A percentile compares a stretch with the other conserved stretches of the same genome.
Evolutionary conservation across 2,329 filamentous ascomycete species (phyloP).

Genomic region (Aspergillus sp.): DNA sequence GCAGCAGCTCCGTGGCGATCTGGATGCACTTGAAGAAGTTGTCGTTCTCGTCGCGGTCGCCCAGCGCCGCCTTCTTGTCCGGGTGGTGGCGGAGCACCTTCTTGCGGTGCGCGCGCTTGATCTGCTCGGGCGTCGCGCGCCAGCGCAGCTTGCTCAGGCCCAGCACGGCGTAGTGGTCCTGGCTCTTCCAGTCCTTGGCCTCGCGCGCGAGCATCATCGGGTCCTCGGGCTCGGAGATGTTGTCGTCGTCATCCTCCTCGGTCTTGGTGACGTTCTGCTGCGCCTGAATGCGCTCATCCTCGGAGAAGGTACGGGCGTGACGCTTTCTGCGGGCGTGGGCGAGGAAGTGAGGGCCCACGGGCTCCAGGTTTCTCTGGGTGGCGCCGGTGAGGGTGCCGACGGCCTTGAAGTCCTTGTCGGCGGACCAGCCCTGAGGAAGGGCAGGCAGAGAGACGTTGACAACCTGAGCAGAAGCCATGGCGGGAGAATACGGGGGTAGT

Average conservation of each 20-base stretch:
- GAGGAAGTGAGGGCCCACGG: constrained; percentile 95
- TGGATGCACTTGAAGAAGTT: constrained; percentile 99
- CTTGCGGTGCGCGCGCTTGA: constrained; percentile 98
- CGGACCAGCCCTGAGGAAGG: constrained; percentile 75
- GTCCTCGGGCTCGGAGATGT: constrained; percentile 92
- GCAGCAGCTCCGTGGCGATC: constrained; percentile 89
- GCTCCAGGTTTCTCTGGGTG: constrained; percentile 85
- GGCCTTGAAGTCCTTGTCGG: constrained; percentile 87
- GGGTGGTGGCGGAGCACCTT: constrained; percentile 99
- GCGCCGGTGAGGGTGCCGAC: constrained; percentile 73
- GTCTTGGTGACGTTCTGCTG: constrained; percentile 93
- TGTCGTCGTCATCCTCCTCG: constrained; percentile 83
- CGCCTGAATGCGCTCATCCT: constrained; percentile 96
- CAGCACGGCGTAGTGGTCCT: constrained; percentile 98
- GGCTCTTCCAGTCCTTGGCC: constrained; percentile 98
- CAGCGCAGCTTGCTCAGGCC: constrained; percentile 89
- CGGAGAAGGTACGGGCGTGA: constrained; percentile 96
- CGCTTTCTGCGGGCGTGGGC: constrained; percentile 90
- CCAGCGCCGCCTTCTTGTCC: constrained; percentile 94
- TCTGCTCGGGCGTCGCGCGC: constrained; percentile 93
- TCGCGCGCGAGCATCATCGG: constrained; percentile 86
- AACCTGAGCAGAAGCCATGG: constrained; percentile 61
- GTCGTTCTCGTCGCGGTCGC: constrained; percentile 79
- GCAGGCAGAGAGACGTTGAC: constrained; percentile 58
- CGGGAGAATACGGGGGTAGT: constrained; percentile 1